phyloP scores from a whole-genome alignment of 176 grass and related monocot genomes.

The Triticum urartu region DNA sequence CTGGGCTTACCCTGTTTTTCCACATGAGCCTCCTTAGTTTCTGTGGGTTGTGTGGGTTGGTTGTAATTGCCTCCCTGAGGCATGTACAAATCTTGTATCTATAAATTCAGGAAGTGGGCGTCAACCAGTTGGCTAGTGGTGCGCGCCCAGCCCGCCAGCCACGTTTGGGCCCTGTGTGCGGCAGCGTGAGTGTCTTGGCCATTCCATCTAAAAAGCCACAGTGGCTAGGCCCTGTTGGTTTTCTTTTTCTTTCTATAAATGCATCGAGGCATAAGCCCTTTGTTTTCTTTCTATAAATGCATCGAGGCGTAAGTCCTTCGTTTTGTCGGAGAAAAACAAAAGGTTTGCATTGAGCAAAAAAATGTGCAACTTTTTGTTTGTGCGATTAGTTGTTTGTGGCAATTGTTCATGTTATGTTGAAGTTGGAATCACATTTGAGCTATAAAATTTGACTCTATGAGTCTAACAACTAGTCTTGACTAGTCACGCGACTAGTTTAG shows the following conservation, averaged over 20 bases:
- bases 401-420: constrained; percentile 1
- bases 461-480: no score
- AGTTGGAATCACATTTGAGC: not conserved
- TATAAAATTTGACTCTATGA: not conserved
- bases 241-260: no score
- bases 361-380: not conserved
- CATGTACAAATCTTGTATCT: not conserved
- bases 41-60: not conserved
- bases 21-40: not conserved
- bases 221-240: no score
- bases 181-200: no score
- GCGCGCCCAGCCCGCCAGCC: not conserved
- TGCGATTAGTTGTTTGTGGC: not conserved
- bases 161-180: no score
- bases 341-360: not conserved
- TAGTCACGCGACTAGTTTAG: no score
- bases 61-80: not conserved
- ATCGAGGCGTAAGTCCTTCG: not conserved
- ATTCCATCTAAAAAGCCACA: no score
- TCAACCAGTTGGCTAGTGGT: not conserved
- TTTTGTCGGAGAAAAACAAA: not conserved
- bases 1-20: constrained; percentile 6
- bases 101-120: not conserved
- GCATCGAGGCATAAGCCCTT: no score
- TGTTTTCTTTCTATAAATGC: not conserved